Percentiles rank a stretch among this genome's conserved stretches.
phyloP scores from a whole-genome alignment of 148 eudicot species.

The Polygonum aviculare region DNA sequence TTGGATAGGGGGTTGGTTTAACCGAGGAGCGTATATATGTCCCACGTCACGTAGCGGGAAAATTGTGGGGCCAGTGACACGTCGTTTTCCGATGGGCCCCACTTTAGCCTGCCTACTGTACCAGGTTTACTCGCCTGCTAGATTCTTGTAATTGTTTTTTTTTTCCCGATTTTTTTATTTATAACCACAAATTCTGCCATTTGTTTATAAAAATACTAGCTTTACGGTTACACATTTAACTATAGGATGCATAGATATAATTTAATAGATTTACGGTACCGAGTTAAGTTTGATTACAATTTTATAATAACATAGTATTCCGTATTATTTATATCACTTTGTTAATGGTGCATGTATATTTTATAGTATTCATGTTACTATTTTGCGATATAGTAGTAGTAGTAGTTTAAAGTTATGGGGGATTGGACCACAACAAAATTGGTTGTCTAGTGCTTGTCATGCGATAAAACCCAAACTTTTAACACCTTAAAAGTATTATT shows the following conservation, averaged over 20 bases:
- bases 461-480: neutral
- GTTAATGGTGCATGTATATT: neutral
- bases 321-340: too few relatives aligned
- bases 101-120: neutral
- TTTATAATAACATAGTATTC: too few relatives aligned
- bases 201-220: too few relatives aligned
- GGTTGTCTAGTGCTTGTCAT: neutral
- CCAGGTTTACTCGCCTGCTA: constrained; percentile 1
- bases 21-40: constrained; percentile 5
- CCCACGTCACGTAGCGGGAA: neutral
- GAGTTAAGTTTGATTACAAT: too few relatives aligned
- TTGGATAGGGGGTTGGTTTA: constrained; percentile 5
- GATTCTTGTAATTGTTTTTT: neutral
- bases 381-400: too few relatives aligned
- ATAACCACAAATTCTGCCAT: neutral
- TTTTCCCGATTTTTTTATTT: neutral
- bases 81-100: neutral
- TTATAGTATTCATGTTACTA: neutral
- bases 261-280: too few relatives aligned
- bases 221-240: too few relatives aligned
- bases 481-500: too few relatives aligned
- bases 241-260: too few relatives aligned
- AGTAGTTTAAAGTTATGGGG: neutral
- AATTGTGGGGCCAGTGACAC: neutral
- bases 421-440: neutral